These are phyloP conservation scores for Aspergillus neoniger DNA, from an alignment of 2,329 filamentous ascomycete genomes.

Conservation along the genomic window DNA sequence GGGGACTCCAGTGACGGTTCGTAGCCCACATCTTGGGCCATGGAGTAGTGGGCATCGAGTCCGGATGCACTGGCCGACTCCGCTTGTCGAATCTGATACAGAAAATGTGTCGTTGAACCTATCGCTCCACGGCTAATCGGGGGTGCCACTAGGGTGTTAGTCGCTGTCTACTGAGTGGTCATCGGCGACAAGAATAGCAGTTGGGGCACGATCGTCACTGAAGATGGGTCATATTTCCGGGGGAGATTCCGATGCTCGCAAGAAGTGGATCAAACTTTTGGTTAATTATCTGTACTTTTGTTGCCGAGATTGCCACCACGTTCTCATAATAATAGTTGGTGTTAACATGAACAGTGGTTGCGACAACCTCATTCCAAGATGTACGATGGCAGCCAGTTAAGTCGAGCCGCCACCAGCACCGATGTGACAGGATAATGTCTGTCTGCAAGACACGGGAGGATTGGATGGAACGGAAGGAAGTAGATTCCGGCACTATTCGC, in stretches of 20 bases:
- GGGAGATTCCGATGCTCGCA: not conserved
- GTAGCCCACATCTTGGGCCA: not conserved
- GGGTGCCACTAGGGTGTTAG: not conserved
- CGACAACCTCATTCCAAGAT: not conserved
- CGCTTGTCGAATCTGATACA: not conserved
- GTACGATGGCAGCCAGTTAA: not conserved
- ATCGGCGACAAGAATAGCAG: slow-evolving; percentile 1
- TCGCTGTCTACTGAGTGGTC: not conserved
- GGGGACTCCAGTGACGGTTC: not conserved
- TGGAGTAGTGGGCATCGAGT: not conserved
- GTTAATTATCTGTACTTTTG: too few relatives aligned
- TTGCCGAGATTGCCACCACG: not conserved
- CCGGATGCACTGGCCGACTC: not conserved
- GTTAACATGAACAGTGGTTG: not conserved
- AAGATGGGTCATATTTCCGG: not conserved
- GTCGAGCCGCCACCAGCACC: not conserved
- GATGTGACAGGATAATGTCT: not conserved
- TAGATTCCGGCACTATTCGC: not conserved
- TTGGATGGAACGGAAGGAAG: not conserved
- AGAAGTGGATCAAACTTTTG: too few relatives aligned
- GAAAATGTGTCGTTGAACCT: not conserved
- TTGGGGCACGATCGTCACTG: not conserved
- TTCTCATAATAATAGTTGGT: not conserved
- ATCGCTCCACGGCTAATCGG: not conserved
- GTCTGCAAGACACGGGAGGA: not conserved